Base-by-base conservation (phyloP, 2,329 filamentous ascomycete genomes). In the Aspergillus chevalieri region DNA sequence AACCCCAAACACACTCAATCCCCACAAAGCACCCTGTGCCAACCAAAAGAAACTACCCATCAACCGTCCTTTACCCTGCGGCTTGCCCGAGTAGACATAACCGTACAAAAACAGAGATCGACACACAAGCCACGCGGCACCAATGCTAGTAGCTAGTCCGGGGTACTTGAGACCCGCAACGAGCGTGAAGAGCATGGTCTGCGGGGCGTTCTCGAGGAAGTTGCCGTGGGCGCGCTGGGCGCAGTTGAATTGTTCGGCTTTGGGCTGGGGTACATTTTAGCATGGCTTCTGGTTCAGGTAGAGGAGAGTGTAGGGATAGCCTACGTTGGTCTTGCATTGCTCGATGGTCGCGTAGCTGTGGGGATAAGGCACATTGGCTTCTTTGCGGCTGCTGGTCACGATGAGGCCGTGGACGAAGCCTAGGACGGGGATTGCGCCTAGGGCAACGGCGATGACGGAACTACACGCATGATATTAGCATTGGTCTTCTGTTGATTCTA, bases 201-300 rank as follows among this genome's bases (percentile, higher is more conserved):
- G 72, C 2, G 75, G 59, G 53, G 78, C 73, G 65, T 82, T 81
- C 68, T 85, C 82, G 56, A 78, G 67, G 67, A 77, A 82, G 66
- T 84, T 83, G 61, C 72, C 71, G 70, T 82, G 79, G 15, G 78
- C 74, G 55, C 79, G 72, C 58, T 81, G 78, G 21, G 78, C 78
- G 68, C 74, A 76, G 62, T 77, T 77, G 66, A 77, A 77, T 49
- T 72, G 61, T 50, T 77, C 65, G 26, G 74, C 73, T 44, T 65
- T 67, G 52, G 66, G 56, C 70, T 73, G 54, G 10, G 9, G 26
- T 3, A 10, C 9, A 28, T 9, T 7, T 26, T 10, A 28, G 36
- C 24, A n/a, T 46, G 4, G 4, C 9, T 38, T 7, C 8, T 26
- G 26, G 8, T 36, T 15, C 9, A 6, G 14, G 14, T n/a, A 36